A percentile compares a stretch with the other conserved stretches of the same genome.
These are phyloP conservation scores for Bathelium albidoporum DNA, from an alignment of 495 filamentous ascomycete genomes.

Conservation along the genomic window DNA sequence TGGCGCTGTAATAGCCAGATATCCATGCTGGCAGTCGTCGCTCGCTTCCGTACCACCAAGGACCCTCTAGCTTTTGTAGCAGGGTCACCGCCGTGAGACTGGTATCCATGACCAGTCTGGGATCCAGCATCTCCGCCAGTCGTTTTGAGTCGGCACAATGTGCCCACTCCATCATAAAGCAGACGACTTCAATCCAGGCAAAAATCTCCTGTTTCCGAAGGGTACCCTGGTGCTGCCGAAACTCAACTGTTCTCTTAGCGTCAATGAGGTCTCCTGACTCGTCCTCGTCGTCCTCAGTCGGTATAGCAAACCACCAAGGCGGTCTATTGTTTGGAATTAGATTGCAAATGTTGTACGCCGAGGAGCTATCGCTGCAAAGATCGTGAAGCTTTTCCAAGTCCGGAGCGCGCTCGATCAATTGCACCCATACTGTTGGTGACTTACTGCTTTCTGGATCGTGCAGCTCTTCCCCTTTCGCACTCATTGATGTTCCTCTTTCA, in stretches of 20 bases:
- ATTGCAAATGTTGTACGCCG: not conserved
- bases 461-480: not conserved
- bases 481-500: not conserved
- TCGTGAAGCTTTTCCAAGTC: not conserved
- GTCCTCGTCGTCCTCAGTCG: not conserved
- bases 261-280: not conserved
- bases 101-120: not conserved
- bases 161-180: not conserved
- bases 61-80: not conserved
- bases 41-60: not conserved
- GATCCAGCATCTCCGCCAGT: not conserved
- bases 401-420: not conserved
- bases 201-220: slow-evolving; percentile 25
- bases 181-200: slow-evolving; percentile 21
- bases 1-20: not conserved
- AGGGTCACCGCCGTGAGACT: not conserved
- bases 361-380: not conserved
- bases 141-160: not conserved
- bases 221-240: slow-evolving; percentile 33
- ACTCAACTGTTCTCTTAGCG: slow-evolving; percentile 31
- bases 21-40: not conserved
- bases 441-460: not conserved
- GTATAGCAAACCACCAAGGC: too few relatives aligned
- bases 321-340: not conserved
- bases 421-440: not conserved